Evolutionary conservation across 352 stramenopile species (phyloP), one percentile per base, ranked within the genome.

Genomic region (Globisporangium megalacanthum): DNA sequence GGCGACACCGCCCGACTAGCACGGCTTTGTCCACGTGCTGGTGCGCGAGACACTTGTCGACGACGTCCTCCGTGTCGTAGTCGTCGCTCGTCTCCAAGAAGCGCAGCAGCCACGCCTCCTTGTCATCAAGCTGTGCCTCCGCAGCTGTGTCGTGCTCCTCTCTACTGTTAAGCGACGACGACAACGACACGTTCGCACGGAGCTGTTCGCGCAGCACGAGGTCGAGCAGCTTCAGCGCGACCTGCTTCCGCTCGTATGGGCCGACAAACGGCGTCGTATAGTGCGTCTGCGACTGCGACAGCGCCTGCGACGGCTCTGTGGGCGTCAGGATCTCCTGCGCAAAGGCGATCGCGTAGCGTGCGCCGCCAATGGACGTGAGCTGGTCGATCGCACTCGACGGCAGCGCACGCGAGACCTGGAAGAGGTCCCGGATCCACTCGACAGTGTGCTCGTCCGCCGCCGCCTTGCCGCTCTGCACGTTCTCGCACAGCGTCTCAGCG

Each of bases 391-490:
- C 76, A 46, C 70, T 83, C 33, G 79, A 87, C 9, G 85, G 83
- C 56, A 83, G 56, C 10, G 81, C 75, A 19, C 83, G 76, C 14
- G 85, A 95, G 9, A 84, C 70, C 50, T 85, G 65, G 33, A 86
- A 92, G 0, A 95, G 69, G 14, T 89, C 79, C 17, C 79, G 71
- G n/a, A 95, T 64, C 85, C 85, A 95, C 61, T 79, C 56, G 17
- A 84, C 33, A 29, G 75, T 58, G 15, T 59, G 31, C 25, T 37
- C 33, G 49, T 85, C 68, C 13, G 54, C 59, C n/a, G 17, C 46
- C 44, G 47, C 54, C 8, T 60, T 75, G 1, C 59, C 49, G 20
- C 73, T 61, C 5, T 70, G 60, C 6, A 79, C 41, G 52, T 65
- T 73, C 5, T 49, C 67, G 54, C 85, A 90, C 20, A 95, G 66